Conservation (phyloP, 306 rosid genomes). For the Inga leiocalycina region DNA sequence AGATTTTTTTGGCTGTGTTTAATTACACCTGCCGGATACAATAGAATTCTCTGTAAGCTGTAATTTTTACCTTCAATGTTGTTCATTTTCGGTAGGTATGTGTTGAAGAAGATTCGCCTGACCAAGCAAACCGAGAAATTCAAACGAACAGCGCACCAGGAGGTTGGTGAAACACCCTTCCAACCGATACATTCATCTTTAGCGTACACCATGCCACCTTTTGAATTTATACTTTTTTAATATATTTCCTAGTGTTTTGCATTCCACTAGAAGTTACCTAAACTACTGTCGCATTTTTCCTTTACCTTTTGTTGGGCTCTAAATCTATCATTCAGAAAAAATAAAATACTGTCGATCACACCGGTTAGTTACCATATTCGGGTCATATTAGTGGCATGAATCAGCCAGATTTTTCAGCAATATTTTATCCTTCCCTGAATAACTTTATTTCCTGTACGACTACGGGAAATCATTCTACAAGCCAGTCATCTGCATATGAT, state of each 20-base stretch:
- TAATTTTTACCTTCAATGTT: conserved; percentile 3
- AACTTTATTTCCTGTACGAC: conserved; percentile 1
- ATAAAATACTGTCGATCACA: neutral
- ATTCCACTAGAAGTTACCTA: conserved; percentile 2
- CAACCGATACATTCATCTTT: conserved; percentile 27
- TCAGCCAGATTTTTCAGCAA: conserved; percentile 10
- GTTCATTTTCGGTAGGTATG: conserved; percentile 66
- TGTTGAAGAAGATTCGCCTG: conserved; percentile 92
- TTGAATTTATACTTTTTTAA: neutral
- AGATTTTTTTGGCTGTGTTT: conserved; percentile 15
- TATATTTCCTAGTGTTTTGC: neutral
- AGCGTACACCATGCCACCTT: neutral
- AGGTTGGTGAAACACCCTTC: conserved; percentile 59
- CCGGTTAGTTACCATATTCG: conserved; percentile 17
- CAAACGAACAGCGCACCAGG: conserved; percentile 91
- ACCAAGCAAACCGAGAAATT: conserved; percentile 92
- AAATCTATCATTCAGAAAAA: conserved; percentile 12
- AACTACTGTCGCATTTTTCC: conserved; percentile 5
- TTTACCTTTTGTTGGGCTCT: conserved; percentile 5
- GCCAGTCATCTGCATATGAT: neutral
- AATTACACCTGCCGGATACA: conserved; percentile 5
- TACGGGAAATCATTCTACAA: neutral
- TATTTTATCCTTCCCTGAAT: conserved; percentile 2
- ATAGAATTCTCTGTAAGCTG: neutral
- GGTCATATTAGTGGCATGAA: conserved; percentile 8